phyloP scores from a whole-genome alignment of 2,329 filamentous ascomycete species.

The Coleophoma eucalyptorum region DNA sequence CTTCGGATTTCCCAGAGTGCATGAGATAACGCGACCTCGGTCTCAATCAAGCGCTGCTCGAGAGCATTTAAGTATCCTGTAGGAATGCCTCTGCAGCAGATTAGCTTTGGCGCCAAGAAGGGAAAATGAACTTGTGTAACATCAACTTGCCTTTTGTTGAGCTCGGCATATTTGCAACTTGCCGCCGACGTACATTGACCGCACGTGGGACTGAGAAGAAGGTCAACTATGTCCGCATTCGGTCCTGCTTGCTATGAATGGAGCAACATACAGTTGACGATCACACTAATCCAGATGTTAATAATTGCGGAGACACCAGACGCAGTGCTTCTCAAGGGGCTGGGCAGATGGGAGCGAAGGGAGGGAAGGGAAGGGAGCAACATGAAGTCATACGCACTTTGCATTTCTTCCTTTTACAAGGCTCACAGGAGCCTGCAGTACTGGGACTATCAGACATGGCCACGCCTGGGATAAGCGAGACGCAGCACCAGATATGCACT shows the following conservation, averaged over 20 bases:
- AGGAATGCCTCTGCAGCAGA: conserved; percentile 26
- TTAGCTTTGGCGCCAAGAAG: not conserved
- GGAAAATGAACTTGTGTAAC: not conserved
- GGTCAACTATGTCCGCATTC: not conserved
- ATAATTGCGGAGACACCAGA: not conserved
- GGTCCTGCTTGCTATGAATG: not conserved
- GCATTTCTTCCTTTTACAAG: conserved; percentile 29
- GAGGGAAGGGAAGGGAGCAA: conserved; percentile 15
- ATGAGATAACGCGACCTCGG: conserved; percentile 23
- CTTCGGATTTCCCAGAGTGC: conserved; percentile 6
- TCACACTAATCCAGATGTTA: not conserved
- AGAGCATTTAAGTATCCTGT: conserved; percentile 35
- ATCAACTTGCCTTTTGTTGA: not conserved
- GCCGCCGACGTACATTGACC: not conserved
- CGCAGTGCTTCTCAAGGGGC: not conserved
- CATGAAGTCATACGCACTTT: conserved; percentile 18
- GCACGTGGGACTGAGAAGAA: not conserved
- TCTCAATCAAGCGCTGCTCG: conserved; percentile 31
- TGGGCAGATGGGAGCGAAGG: not conserved
- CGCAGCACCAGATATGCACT: not conserved
- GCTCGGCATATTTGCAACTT: not conserved
- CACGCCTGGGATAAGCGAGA: not conserved
- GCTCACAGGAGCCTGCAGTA: conserved; percentile 25
- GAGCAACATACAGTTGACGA: not conserved
- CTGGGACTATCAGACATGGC: conserved; percentile 11